Evolutionary conservation across 495 filamentous ascomycete species (phyloP), one percentile per base, ranked within the genome.

Genomic region (Jackrogersella minutella): DNA sequence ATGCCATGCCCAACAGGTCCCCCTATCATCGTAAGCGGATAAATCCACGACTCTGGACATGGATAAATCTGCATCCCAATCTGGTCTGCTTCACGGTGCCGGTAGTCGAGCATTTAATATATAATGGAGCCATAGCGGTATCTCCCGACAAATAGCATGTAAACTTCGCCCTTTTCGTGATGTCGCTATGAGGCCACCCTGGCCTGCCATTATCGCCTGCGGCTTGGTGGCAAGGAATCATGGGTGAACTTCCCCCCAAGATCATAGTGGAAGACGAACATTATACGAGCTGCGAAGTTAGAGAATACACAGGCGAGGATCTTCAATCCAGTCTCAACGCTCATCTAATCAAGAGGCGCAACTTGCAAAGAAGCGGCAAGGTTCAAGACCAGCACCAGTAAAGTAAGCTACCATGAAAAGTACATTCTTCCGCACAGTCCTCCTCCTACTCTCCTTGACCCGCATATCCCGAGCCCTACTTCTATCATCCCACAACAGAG

Each of bases 21-120:
- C 55, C 52, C 43, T 53, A 37, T 56, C 58, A 40, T 47, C 51
- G n/a, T 37, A 39, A n/a, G 41, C 47, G 59, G 59, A 11, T 64
- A 64, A 68, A 50, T 59, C 52, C n/a, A 46, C 10, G 28, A 21
- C 43, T 44, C 47, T 49, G 16, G 41, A 33, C 56, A 51, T 62
- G 64, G 58, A 47, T 68, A 58, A 58, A 58, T 67, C 57, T 52
- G 26, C 64, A 22, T 43, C 36, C 50, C 51, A 61, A 40, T 33
- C 24, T 36, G 36, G 21, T 21, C 26, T 46, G 31, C 24, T 57
- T 21, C 30, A 37, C 16, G 49, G 55, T 49, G 43, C 47, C 46
- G 44, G 41, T 28, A 19, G 39, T 44, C 21, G 33, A 37, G 17
- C 59, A 40, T 22, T 55, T 59, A 56, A 61, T 61, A 56, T 61